These are phyloP conservation scores for Cutaneotrichosporon daszewskae DNA, from an alignment of 1,284 basidiomycete species.

Conservation along the genomic window DNA sequence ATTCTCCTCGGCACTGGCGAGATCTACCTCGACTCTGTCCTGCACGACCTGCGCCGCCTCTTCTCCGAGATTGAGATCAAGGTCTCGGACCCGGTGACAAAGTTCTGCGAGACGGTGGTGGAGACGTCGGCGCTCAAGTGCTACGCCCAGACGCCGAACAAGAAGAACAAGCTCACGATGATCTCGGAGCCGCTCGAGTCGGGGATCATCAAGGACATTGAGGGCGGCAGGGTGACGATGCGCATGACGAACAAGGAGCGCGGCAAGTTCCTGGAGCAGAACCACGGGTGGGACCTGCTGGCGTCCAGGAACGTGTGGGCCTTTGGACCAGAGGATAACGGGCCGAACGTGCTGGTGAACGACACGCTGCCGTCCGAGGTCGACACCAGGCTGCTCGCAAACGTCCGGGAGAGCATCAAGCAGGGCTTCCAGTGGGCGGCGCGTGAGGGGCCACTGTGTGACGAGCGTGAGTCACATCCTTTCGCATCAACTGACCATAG, in stretches of 20 bases:
- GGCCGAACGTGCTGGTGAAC: slow-evolving; percentile 88
- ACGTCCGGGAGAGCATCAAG: slow-evolving; percentile 90
- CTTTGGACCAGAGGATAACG: slow-evolving; percentile 95
- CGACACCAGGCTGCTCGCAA: slow-evolving; percentile 84
- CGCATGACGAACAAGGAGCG: slow-evolving; percentile 88
- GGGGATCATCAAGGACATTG: slow-evolving; percentile 90
- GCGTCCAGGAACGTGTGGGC: slow-evolving; percentile 98
- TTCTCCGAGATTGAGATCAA: slow-evolving; percentile 99
- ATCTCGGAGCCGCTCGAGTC: slow-evolving; percentile 92
- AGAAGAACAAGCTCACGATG: slow-evolving; percentile 98
- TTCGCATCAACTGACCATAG: slow-evolving; percentile 48
- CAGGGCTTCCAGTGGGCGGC: slow-evolving; percentile 99
- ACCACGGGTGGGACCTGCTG: slow-evolving; percentile 96
- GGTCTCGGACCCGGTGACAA: slow-evolving; percentile 96
- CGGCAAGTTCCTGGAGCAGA: slow-evolving; percentile 88
- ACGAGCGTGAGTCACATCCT: slow-evolving; percentile 73
- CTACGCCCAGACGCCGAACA: slow-evolving; percentile 97
- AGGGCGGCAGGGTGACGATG: slow-evolving; percentile 84
- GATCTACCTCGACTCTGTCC: slow-evolving; percentile 90
- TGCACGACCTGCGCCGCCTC: slow-evolving; percentile 88
- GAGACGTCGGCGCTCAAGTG: slow-evolving; percentile 98
- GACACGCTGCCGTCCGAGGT: slow-evolving; percentile 93
- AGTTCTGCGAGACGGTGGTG: slow-evolving; percentile 96
- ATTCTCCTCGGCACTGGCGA: slow-evolving; percentile 96
- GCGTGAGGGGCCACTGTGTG: slow-evolving; percentile 92